Evolutionary conservation across 1,139 yeast genomes (phyloP), one percentile per base, ranked within the genome.

Genomic region (Blastobotrys indianensis): DNA sequence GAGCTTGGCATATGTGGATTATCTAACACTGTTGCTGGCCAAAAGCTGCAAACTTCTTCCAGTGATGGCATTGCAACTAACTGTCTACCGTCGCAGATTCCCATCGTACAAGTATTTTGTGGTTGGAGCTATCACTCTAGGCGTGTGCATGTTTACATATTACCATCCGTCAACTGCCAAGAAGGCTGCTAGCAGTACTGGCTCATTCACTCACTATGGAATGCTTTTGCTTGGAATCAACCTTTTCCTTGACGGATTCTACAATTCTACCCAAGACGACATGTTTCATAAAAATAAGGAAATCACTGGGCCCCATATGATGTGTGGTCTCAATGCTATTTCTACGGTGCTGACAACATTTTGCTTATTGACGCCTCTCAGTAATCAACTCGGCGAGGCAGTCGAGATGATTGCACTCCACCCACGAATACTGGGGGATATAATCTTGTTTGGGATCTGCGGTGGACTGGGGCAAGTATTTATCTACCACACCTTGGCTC

Each of bases 401-500:
- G 29, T 67, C 0, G 58, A 60, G 2, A 84, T 85, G 57, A 65
- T 80, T 17, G 34, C 50, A 6, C 44, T 40, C n/a, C 74, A 82
- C 52, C 79, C 80, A 1, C 59, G 62, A 13, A 80, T 83, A 5
- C 55, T 82, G 30, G 53, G 62, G 13, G 92, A 88, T 59, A 74
- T 90, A 29, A 50, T 78, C 16, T 62, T 76, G 8, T 94, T 87
- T 66, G 83, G 90, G 0, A 49, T 80, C 0, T 82, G 88, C 59
- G 98, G 98, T 1, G 83, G 97, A 0, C 59, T 87, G 35, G 99
- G 99, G 11, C 98, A 92, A 63, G 79, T 90, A 13, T 92, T 92
- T 65, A 87, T 92, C 42, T 92, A 90, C 63, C 68, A 82, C 47
- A 87, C 95, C 0, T 69, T 92, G 42, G 94, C 86, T 56, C 73